A percentile compares a stretch with the other conserved stretches of the same genome.
phyloP scores from a whole-genome alignment of 495 filamentous ascomycete genomes.

The Evernia prunastri region DNA sequence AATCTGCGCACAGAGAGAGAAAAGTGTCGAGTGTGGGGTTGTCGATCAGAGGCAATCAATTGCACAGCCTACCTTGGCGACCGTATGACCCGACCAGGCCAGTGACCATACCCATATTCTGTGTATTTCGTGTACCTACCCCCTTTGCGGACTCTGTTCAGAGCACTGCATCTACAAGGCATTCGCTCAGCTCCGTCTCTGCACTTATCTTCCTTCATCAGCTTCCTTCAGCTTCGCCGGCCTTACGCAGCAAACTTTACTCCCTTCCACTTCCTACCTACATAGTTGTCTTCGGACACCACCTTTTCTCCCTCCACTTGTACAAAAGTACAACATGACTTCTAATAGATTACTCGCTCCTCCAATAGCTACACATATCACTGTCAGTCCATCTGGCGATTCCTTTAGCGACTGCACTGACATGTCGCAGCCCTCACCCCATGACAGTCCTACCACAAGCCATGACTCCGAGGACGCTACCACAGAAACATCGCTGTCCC shows the following conservation, averaged over 20 bases:
- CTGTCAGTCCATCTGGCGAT: conserved; percentile 16
- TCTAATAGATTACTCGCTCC: conserved; percentile 26
- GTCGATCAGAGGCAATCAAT: background rate
- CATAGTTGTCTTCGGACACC: background rate
- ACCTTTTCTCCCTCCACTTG: background rate
- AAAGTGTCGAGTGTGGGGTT: too few species aligned
- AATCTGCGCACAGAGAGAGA: background rate
- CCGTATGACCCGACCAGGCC: background rate
- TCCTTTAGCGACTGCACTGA: conserved; percentile 12
- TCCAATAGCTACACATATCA: conserved; percentile 22
- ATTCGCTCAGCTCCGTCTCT: background rate
- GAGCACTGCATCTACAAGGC: background rate
- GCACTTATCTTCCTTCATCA: background rate
- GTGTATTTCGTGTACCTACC: background rate
- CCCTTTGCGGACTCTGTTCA: background rate
- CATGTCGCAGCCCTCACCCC: conserved; percentile 19
- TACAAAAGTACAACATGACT: conserved; percentile 21
- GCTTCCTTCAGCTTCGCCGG: background rate
- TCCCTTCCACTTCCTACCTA: background rate
- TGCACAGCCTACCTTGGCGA: conserved; percentile 6
- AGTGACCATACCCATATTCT: too few species aligned
- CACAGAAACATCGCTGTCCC: conserved; percentile 20
- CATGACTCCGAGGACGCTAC: conserved; percentile 18
- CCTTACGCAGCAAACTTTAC: background rate
- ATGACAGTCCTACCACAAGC: background rate